Conservation (phyloP, 1,284 basidiomycete genomes). For the Leccinum solheimii region DNA sequence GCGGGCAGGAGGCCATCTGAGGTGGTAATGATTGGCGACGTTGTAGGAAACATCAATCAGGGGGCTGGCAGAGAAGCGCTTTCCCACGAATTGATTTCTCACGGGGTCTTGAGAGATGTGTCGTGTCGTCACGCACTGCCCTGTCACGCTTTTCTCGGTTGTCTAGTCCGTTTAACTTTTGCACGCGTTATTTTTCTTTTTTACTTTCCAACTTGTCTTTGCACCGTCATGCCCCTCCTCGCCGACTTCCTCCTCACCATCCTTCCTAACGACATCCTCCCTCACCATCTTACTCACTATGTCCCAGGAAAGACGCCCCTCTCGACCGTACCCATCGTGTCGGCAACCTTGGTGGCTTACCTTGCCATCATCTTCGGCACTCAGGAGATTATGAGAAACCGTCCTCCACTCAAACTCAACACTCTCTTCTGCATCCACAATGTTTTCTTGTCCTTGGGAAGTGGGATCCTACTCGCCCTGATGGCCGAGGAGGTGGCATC, state of each 20-base stretch:
- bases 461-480: conserved; percentile 76
- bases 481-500: conserved; percentile 92
- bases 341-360: conserved; percentile 74
- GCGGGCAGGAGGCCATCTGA: too few species aligned
- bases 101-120: too few species aligned
- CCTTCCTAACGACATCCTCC: conserved; percentile 56
- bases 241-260: conserved; percentile 67
- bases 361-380: conserved; percentile 88
- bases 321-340: conserved; percentile 76
- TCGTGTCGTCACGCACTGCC: conserved; percentile 6
- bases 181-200: background rate
- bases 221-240: conserved; percentile 62
- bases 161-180: conserved; percentile 1
- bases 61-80: too few species aligned
- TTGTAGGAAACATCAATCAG: too few species aligned
- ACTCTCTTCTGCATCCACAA: conserved; percentile 93
- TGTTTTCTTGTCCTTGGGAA: conserved; percentile 81
- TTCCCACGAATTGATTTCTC: too few species aligned
- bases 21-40: too few species aligned
- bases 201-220: conserved; percentile 20
- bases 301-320: conserved; percentile 75
- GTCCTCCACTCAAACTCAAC: conserved; percentile 77
- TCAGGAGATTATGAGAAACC: conserved; percentile 82
- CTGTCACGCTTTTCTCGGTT: conserved; percentile 19
- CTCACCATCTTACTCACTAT: conserved; percentile 66